Base-by-base conservation (phyloP, 1,139 yeast genomes). In the Pichia sp. region DNA sequence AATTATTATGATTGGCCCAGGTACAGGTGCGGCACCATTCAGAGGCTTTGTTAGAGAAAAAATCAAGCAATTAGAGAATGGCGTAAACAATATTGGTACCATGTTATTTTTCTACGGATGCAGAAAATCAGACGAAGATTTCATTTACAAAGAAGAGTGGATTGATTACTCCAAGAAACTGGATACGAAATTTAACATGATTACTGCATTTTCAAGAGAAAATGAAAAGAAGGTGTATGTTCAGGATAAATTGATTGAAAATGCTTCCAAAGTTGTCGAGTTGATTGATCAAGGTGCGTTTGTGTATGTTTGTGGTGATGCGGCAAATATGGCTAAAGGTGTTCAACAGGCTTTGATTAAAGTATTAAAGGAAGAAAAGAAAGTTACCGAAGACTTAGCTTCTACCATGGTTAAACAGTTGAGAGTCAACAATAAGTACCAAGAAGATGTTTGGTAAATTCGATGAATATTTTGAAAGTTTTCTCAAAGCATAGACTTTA, bases 21-120 rank as follows among this genome's bases (percentile, higher is more conserved):
- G 98, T 53, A 92, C 98, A 6, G 98, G 98, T 62, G 92, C 92
- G 47, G 97, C 98, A 9, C 98, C 98, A 50, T 84, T 92, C 70
- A 82, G 97, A 66, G 97, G 95, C 3, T 88, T 92, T 55, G 66
- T 92, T 38, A 81, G 95, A 65, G 97, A 88, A 64, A 81, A 94
- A 58, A 83, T 76, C 42, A 67, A 72, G 46, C 75, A 71, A 55
- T 71, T 73, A 35, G 69, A 71, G 44, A 72, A 72, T 46, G 79
- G 79, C 37, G 47, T 46, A 23, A 65, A 68, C 29, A 77, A 75
- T 29, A 68, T 86, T 41, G 97, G 97, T 44, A 77, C 82, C 54
- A 75, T 84, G 40, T 50, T 87, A 37, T 71, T 92, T 50, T 92
- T 88, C 64, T 90, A 77, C 62, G 98, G 98, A 28, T 86, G 92